Evolutionary conservation across 2,329 filamentous ascomycete species (phyloP), one percentile per base, ranked within the genome.

Genomic region (Fonsecaea nubica): DNA sequence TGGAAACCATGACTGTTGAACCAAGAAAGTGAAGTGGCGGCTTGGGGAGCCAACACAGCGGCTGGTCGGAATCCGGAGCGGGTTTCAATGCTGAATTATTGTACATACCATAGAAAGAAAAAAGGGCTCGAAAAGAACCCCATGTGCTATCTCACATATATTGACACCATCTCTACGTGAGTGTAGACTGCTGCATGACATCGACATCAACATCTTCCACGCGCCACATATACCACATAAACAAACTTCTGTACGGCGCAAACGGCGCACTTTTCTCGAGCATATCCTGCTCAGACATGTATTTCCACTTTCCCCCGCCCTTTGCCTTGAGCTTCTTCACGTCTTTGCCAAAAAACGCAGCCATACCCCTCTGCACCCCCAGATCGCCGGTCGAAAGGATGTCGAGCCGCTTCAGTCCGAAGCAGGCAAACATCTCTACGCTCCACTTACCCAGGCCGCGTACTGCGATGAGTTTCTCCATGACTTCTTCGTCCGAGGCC

Each of bases 151-250:
- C 35, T 35, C n/a, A 61, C 15, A 15, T 40, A 10, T 12, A n/a
- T 36, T 21, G n/a, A n/a, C 18, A 38, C 48, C 55, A 35, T 33
- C 36, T 18, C 38, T 45, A 45, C 40, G 45, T 21, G 21, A 25
- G 60, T 65, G 65, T 62, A 63, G 25, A 21, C 36, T 63, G 38
- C 55, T 60, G 58, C 69, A 71, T 64, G 33, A 71, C 69, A 7
- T 66, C 62, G 30, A 71, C 62, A 77, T 96, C 90, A 3, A 92
- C 92, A 75, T 92, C 88, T 76, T 90, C 90, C 10, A 94, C 88
- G 66, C 90, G 84, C 93, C 94, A 97, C 91, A 97, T 96, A 77
- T 96, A 96, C 93, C 93, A 97, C 93, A 97, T 97, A 75, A 97
- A 97, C 52, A 97, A 77, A 73, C 90, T 95, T 75, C 93, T 89